Conservation (phyloP, 202 grass and related monocot genomes). For the Eragrostis tef region DNA sequence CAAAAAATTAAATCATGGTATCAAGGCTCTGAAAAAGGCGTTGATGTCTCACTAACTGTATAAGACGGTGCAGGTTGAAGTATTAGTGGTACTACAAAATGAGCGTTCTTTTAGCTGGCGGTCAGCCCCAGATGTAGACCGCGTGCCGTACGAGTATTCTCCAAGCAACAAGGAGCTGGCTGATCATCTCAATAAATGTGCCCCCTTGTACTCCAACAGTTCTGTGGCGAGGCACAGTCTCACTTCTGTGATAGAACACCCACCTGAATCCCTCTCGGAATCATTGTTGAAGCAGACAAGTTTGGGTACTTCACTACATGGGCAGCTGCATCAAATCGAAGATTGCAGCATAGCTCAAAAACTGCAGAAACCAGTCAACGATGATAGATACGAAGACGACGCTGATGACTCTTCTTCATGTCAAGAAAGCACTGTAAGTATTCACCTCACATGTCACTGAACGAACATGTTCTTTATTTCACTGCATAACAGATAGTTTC, state of each 20-base stretch:
- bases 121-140: slow-evolving; percentile 81
- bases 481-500: slow-evolving; percentile 37
- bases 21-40: not conserved
- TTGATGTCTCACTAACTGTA: slow-evolving; percentile 2
- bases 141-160: slow-evolving; percentile 68
- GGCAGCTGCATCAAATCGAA: slow-evolving; percentile 61
- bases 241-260: slow-evolving; percentile 64
- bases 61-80: slow-evolving; percentile 73
- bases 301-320: slow-evolving; percentile 52
- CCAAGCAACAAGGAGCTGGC: slow-evolving; percentile 62
- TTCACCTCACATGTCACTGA: not conserved
- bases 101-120: slow-evolving; percentile 84
- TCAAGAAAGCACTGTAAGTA: slow-evolving; percentile 57
- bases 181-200: slow-evolving; percentile 58
- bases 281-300: slow-evolving; percentile 50
- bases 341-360: slow-evolving; percentile 73
- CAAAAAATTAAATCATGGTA: not conserved
- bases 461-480: slow-evolving; percentile 27
- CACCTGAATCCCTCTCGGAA: slow-evolving; percentile 59
- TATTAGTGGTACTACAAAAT: slow-evolving; percentile 74
- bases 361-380: slow-evolving; percentile 67
- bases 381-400: slow-evolving; percentile 69
- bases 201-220: slow-evolving; percentile 65
- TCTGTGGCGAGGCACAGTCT: slow-evolving; percentile 70
- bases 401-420: slow-evolving; percentile 54